A percentile compares a stretch with the other conserved stretches of the same genome.
These are phyloP conservation scores for Ganoderma lingzhi DNA, from an alignment of 1,284 basidiomycete species.

Conservation along the genomic window DNA sequence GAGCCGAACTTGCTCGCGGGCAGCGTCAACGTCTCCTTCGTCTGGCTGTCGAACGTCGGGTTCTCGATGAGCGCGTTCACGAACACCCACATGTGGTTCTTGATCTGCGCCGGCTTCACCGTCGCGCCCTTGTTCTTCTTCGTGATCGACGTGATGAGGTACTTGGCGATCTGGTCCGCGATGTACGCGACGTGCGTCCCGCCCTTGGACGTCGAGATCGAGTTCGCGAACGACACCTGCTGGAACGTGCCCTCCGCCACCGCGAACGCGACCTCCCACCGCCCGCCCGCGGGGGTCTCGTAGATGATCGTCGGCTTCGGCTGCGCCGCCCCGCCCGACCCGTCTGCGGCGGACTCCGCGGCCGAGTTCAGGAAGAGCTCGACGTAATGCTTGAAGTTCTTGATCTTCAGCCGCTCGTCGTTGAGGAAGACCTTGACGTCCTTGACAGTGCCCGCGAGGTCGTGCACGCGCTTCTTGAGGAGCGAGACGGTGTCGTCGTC, in stretches of 20 bases:
- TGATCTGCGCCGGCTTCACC: conserved; percentile 94
- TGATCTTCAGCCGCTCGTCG: conserved; percentile 92
- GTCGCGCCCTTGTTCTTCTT: conserved; percentile 98
- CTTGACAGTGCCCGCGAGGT: conserved; percentile 95
- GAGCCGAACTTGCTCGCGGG: conserved; percentile 92
- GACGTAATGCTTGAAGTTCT: conserved; percentile 98
- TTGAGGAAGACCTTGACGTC: conserved; percentile 96
- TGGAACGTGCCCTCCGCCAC: conserved; percentile 92
- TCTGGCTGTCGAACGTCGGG: conserved; percentile 99
- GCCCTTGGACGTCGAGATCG: conserved; percentile 97
- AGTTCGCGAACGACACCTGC: conserved; percentile 98
- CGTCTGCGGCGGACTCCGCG: conserved; percentile 69
- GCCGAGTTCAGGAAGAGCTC: conserved; percentile 90
- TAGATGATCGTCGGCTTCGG: conserved; percentile 85
- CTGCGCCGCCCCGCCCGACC: conserved; percentile 77
- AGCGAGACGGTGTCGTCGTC: conserved; percentile 93
- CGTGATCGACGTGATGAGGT: conserved; percentile 80
- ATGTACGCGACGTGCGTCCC: conserved; percentile 94
- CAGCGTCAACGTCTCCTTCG: conserved; percentile 96
- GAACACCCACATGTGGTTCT: conserved; percentile 99
- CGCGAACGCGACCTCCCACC: conserved; percentile 98
- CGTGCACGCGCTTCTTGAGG: conserved; percentile 95
- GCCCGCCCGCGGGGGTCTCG: conserved; percentile 74
- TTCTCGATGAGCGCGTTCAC: conserved; percentile 98
- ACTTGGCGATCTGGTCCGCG: conserved; percentile 91